A percentile compares a stretch with the other conserved stretches of the same genome.
These are phyloP conservation scores for Mycena kentingensis DNA, from an alignment of 768 basidiomycete species.

Conservation along the genomic window DNA sequence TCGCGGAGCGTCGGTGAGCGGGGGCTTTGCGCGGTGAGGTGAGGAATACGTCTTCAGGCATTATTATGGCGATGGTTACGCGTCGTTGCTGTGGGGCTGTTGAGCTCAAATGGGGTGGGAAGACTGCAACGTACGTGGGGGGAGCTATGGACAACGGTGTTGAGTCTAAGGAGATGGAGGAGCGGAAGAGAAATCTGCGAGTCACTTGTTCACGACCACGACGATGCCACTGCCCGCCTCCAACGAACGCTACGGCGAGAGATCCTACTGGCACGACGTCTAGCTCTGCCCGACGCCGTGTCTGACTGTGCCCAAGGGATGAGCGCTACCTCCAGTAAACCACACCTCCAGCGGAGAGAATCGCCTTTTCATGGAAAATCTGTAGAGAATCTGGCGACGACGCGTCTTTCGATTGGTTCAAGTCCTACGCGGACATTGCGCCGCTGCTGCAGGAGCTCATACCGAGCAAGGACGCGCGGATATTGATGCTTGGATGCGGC, in stretches of 20 bases:
- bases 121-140: too few relatives aligned
- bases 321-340: conserved; percentile 67
- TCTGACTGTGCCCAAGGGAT: conserved; percentile 50
- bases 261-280: conserved; percentile 64
- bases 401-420: conserved; percentile 85
- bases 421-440: conserved; percentile 74
- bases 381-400: conserved; percentile 55
- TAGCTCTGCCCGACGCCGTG: background rate
- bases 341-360: background rate
- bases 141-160: too few relatives aligned
- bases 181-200: too few relatives aligned
- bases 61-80: too few relatives aligned
- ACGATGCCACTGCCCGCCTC: conserved; percentile 48
- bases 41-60: conserved; percentile 24
- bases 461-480: conserved; percentile 58
- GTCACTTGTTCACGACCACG: too few relatives aligned
- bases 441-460: conserved; percentile 60
- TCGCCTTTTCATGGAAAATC: conserved; percentile 4
- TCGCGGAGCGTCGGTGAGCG: conserved; percentile 47
- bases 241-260: conserved; percentile 70
- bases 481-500: conserved; percentile 84
- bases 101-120: too few relatives aligned
- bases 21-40: conserved; percentile 21
- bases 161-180: too few relatives aligned
- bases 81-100: too few relatives aligned